These are phyloP conservation scores for Amanita molliuscula DNA, from an alignment of 768 basidiomycete species.

Conservation along the genomic window DNA sequence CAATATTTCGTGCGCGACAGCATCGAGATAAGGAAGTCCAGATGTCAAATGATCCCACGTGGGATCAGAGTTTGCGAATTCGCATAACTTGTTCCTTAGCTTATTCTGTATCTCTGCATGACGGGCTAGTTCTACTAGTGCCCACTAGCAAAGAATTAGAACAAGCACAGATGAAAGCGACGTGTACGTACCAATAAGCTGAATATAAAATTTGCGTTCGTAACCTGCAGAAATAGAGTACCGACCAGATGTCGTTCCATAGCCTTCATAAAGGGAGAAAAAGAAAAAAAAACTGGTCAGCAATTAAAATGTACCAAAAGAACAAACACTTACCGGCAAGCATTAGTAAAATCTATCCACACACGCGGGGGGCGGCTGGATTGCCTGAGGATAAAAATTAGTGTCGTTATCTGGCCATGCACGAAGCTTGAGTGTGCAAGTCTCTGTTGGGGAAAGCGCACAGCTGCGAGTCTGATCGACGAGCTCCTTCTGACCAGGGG, in stretches of 20 bases:
- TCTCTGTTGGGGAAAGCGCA: too few species aligned
- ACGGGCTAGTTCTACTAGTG: conserved; percentile 14
- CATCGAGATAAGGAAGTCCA: conserved; percentile 33
- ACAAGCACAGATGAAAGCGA: too few species aligned
- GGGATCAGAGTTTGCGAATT: conserved; percentile 16
- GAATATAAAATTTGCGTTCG: background rate
- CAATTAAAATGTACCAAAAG: background rate
- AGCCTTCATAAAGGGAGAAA: conserved; percentile 27
- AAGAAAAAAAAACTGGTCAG: too few species aligned
- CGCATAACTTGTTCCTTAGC: conserved; percentile 12
- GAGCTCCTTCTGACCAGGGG: too few species aligned
- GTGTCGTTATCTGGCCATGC: too few species aligned
- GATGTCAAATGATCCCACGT: conserved; percentile 32
- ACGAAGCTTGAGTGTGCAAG: too few species aligned
- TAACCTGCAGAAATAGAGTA: background rate
- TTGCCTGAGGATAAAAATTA: too few species aligned
- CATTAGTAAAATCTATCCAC: conserved; percentile 22
- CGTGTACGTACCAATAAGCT: background rate
- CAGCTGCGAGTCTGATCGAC: too few species aligned
- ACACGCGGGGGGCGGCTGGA: too few species aligned
- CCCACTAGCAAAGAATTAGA: conserved; percentile 11
- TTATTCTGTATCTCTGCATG: conserved; percentile 10
- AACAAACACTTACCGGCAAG: conserved; percentile 20
- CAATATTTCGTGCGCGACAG: conserved; percentile 27
- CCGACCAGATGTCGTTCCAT: conserved; percentile 44